Conservation (phyloP, 371 early-diverging fungal genomes). For the Umbelopsis sp. region DNA sequence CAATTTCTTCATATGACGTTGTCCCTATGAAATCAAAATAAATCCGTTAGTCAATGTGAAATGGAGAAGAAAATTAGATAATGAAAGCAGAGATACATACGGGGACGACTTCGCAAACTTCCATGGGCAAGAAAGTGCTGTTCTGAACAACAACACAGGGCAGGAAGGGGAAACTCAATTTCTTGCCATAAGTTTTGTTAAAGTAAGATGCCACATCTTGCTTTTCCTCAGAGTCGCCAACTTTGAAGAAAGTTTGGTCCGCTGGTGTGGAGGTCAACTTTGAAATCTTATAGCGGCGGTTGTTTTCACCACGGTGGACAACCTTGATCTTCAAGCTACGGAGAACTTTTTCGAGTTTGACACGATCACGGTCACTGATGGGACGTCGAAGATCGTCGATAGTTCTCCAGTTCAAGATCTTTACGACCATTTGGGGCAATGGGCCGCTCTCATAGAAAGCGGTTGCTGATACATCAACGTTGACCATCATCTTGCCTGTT, state of each 20-base stretch:
- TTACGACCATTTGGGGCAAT: conserved; percentile 60
- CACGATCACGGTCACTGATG: conserved; percentile 60
- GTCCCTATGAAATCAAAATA: conserved; percentile 45
- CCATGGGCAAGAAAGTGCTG: conserved; percentile 78
- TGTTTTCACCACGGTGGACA: conserved; percentile 71
- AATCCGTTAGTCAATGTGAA: too few species aligned
- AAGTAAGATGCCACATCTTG: conserved; percentile 82
- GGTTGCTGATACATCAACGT: conserved; percentile 86
- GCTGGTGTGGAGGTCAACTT: conserved; percentile 70
- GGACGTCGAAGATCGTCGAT: conserved; percentile 68
- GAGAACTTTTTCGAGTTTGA: conserved; percentile 67
- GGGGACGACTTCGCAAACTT: conserved; percentile 80
- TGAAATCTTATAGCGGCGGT: conserved; percentile 65
- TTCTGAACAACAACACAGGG: conserved; percentile 81
- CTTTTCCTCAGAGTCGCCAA: conserved; percentile 42
- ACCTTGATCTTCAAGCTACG: conserved; percentile 73
- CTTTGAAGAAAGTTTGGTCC: conserved; percentile 65
- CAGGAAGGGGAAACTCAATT: conserved; percentile 74
- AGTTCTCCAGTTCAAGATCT: conserved; percentile 61
- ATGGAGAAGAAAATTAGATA: too few species aligned
- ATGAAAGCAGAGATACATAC: not conserved
- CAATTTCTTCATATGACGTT: conserved; percentile 76
- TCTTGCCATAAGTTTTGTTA: conserved; percentile 61
- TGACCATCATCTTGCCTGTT: conserved; percentile 66
- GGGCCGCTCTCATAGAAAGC: conserved; percentile 81